Conservation (phyloP, 352 stramenopile species). For the Aphanomyces invadans region DNA sequence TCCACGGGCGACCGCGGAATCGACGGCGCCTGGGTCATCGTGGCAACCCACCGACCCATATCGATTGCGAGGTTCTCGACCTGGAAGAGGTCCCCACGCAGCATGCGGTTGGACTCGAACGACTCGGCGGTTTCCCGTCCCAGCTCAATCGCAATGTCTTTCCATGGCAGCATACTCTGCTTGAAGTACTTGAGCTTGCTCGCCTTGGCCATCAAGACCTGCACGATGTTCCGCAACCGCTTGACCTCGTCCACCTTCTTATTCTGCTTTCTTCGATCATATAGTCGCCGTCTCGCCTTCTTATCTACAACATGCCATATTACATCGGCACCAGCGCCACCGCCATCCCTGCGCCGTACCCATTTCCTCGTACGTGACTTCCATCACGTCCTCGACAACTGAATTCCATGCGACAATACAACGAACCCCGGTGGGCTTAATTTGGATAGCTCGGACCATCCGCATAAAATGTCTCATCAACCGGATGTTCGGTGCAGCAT, state of each 20-base stretch:
- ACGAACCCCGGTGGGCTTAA: no score
- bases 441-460: no score
- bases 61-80: slow-evolving; percentile 4
- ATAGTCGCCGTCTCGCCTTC: slow-evolving; percentile 12
- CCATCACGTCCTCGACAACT: no score
- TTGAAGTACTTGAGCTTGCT: slow-evolving; percentile 9
- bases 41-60: neutral
- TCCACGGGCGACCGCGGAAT: neutral
- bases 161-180: slow-evolving; percentile 14
- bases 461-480: no score
- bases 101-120: slow-evolving; percentile 1
- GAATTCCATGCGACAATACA: no score
- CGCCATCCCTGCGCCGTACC: neutral
- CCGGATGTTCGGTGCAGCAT: no score
- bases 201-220: neutral
- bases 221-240: neutral
- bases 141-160: slow-evolving; percentile 13
- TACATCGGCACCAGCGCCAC: neutral
- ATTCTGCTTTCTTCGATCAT: slow-evolving; percentile 14
- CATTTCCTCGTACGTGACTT: neutral
- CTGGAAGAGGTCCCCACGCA: neutral
- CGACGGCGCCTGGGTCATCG: neutral
- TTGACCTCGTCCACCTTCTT: slow-evolving; percentile 16
- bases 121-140: neutral
- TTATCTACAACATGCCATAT: slow-evolving; percentile 2